Conservation (phyloP, 805 yeast species). For the Metschnikowia matae region DNA sequence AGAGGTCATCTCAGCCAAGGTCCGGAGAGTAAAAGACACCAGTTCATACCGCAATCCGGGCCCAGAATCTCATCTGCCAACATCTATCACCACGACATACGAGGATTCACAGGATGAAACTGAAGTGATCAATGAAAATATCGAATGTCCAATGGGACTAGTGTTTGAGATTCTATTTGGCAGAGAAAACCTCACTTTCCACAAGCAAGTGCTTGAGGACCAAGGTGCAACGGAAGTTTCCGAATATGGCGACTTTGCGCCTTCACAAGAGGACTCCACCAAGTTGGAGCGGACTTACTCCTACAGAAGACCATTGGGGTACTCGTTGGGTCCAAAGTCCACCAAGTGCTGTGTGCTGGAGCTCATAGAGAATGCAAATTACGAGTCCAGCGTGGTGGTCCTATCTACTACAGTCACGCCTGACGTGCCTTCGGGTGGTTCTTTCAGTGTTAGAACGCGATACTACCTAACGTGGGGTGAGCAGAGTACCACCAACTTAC, state of each 20-base stretch:
- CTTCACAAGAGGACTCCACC: conserved; percentile 22
- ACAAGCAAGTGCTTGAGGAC: conserved; percentile 44
- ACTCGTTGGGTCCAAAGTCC: conserved; percentile 73
- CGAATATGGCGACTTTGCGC: conserved; percentile 20
- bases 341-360: conserved; percentile 65
- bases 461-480: conserved; percentile 73
- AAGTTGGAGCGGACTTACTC: conserved; percentile 45
- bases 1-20: conserved; percentile 2
- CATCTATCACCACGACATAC: conserved; percentile 18
- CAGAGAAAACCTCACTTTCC: conserved; percentile 41
- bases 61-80: conserved; percentile 48
- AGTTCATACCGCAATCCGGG: conserved; percentile 35
- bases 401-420: conserved; percentile 65
- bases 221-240: conserved; percentile 64
- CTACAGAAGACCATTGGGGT: conserved; percentile 61
- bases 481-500: conserved; percentile 54
- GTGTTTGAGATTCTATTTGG: conserved; percentile 62
- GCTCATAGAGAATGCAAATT: conserved; percentile 49
- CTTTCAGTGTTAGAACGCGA: conserved; percentile 72
- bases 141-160: conserved; percentile 63
- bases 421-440: conserved; percentile 82
- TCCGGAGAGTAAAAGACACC: conserved; percentile 32
- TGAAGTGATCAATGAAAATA: conserved; percentile 48
- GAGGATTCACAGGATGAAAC: conserved; percentile 41
- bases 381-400: conserved; percentile 44